Evolutionary conservation across 345 rosid genomes (phyloP).

Genomic region (Chamaenerion angustifolium): DNA sequence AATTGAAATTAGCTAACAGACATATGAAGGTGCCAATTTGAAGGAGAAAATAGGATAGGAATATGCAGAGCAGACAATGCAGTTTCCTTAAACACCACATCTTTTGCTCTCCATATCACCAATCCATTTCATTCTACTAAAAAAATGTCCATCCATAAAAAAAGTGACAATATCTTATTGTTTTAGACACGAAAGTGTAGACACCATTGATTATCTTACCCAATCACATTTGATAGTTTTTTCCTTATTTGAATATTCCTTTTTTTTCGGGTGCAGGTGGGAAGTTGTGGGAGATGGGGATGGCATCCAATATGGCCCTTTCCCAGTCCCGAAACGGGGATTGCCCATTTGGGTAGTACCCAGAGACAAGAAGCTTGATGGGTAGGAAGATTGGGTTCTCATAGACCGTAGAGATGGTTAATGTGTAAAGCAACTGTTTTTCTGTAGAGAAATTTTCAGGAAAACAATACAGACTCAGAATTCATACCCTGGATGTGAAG

Average conservation of each 20-base stretch:
- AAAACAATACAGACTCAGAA: too few relatives aligned
- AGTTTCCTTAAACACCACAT: neutral
- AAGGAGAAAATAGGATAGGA: too few relatives aligned
- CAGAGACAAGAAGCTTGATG: conserved; percentile 11
- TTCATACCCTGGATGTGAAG: too few relatives aligned
- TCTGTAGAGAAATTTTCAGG: neutral
- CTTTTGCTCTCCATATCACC: neutral
- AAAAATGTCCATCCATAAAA: too few relatives aligned
- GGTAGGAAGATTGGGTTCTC: neutral
- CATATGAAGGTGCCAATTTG: neutral
- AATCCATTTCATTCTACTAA: neutral
- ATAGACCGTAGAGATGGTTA: neutral
- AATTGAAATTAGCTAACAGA: neutral
- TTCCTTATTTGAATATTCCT: too few relatives aligned
- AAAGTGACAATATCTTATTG: too few relatives aligned
- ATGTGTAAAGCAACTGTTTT: neutral
- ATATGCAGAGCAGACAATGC: neutral
- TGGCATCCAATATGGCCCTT: conserved; percentile 87
- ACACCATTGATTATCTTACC: neutral
- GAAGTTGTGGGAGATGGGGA: conserved; percentile 46
- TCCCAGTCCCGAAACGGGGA: conserved; percentile 84
- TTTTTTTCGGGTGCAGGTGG: conserved; percentile 48
- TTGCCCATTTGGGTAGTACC: conserved; percentile 49
- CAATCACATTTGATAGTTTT: neutral
- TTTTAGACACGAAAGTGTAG: too few relatives aligned